These are phyloP conservation scores for Cryptococcus sp. DNA, from an alignment of 1,284 basidiomycete species.

Conservation along the genomic window DNA sequence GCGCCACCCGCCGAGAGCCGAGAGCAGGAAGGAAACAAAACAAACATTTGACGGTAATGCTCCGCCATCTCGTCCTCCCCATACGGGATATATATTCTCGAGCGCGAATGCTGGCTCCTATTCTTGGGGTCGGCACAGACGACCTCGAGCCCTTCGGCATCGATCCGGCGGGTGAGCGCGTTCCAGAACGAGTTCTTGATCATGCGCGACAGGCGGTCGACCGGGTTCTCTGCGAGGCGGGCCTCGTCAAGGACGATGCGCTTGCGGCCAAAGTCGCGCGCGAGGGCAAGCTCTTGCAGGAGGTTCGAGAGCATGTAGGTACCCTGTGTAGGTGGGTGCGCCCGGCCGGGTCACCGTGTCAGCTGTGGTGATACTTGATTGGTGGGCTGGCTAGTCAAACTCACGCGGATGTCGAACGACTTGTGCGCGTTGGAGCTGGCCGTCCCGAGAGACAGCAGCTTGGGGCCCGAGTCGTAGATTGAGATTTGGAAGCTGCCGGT, in stretches of 20 bases:
- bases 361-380: not conserved
- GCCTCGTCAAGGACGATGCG: slow-evolving; percentile 97
- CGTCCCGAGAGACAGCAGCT: slow-evolving; percentile 91
- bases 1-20: not conserved
- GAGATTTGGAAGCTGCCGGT: slow-evolving; percentile 67
- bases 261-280: slow-evolving; percentile 90
- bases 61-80: slow-evolving; percentile 89
- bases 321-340: slow-evolving; percentile 58
- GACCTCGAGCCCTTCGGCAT: slow-evolving; percentile 92
- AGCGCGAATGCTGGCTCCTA: slow-evolving; percentile 75
- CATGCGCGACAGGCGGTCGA: slow-evolving; percentile 95
- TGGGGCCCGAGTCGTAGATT: slow-evolving; percentile 93
- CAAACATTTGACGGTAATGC: slow-evolving; percentile 67
- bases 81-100: slow-evolving; percentile 90
- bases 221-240: slow-evolving; percentile 92
- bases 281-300: slow-evolving; percentile 95
- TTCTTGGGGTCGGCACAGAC: slow-evolving; percentile 98
- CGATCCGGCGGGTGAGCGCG: slow-evolving; percentile 91
- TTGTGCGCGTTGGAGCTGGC: slow-evolving; percentile 98
- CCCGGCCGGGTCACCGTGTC: not conserved
- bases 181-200: slow-evolving; percentile 99
- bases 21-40: not conserved
- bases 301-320: slow-evolving; percentile 99
- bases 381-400: too few species aligned
- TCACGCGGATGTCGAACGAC: slow-evolving; percentile 86